Base-by-base conservation (phyloP, 306 rosid genomes). In the Begonia masoniana region DNA sequence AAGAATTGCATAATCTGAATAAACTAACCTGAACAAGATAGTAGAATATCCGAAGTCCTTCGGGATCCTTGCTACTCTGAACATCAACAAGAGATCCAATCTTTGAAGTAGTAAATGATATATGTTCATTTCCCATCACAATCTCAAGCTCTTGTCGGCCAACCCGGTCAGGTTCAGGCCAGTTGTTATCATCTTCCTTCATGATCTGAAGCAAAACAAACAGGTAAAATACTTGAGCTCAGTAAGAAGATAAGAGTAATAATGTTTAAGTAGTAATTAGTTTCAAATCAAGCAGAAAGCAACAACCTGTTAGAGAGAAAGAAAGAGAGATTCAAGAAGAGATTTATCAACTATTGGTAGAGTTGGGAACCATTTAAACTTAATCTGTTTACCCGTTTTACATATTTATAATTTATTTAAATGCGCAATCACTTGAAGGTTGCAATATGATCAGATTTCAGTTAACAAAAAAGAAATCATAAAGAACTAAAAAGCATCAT, bases 1-100 rank as follows among this genome's bases (percentile, higher is more conserved):
- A 31, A 1, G 39, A 2, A 21, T 31, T 31, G 39, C 24, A 21
- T 21, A 21, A 21, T 31, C 7, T 31, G 39, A 54, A 46, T 47
- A 10, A 15, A 53, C 71, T 62, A 4, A 89, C 97, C 97, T 91
- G 96, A 73, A 91, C 97, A 53, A 91, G 94, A 60, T 91, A 91
- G 74, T 91, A 86, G 71, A 91, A 91, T 71, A 91, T 86, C 26
- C 99, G 99, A 62, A 91, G 96, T n/a, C 99, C 99, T 74, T 91
- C 94, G 3, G 96, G 96, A 67, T 91, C 99, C n/a, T 85, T 85
- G 66, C 99, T 91, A 52, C 88, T 79, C 75, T 91, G 94, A 73
- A 91, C 99, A 68, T 86, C 99, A 4, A 91, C 94, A 5, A 91
- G 94, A 8, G 99, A 91, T 4, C 99, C 99, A 52, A 91, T 91